Conservation (phyloP, 306 rosid species). For the Prunus dulcis region DNA sequence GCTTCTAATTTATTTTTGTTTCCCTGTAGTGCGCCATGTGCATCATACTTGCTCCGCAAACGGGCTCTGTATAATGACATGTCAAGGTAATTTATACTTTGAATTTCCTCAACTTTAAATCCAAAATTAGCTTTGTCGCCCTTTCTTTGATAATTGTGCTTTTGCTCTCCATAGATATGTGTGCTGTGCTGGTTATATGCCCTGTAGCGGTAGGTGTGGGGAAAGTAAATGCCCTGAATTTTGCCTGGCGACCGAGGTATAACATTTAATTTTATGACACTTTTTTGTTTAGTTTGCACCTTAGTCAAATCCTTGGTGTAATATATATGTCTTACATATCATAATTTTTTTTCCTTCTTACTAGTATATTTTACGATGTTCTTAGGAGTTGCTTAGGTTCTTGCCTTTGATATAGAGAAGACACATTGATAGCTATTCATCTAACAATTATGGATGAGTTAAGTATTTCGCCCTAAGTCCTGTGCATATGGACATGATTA, state of each 20-base stretch:
- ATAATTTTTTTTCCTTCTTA: background rate
- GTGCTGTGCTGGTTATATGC: slow-evolving; percentile 97
- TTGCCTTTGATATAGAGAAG: background rate
- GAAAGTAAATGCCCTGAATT: slow-evolving; percentile 84
- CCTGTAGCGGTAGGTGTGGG: slow-evolving; percentile 91
- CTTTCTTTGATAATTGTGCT: slow-evolving; percentile 9
- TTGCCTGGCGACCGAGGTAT: slow-evolving; percentile 86
- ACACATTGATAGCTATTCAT: background rate
- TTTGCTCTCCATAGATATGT: slow-evolving; percentile 53
- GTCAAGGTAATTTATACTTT: slow-evolving; percentile 63
- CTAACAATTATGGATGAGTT: background rate
- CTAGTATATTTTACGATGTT: background rate
- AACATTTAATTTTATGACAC: background rate
- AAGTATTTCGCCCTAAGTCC: background rate
- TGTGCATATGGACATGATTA: background rate
- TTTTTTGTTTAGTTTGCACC: background rate
- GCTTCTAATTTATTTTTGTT: slow-evolving; percentile 11
- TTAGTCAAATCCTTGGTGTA: background rate
- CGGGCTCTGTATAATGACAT: slow-evolving; percentile 81
- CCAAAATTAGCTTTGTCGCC: background rate
- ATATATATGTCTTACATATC: background rate
- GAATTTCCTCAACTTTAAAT: background rate
- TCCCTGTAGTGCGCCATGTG: slow-evolving; percentile 69
- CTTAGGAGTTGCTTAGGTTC: background rate
- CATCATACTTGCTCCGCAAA: slow-evolving; percentile 80